phyloP scores from a whole-genome alignment of 345 rosid genomes.

The Excoecaria agallocha region DNA sequence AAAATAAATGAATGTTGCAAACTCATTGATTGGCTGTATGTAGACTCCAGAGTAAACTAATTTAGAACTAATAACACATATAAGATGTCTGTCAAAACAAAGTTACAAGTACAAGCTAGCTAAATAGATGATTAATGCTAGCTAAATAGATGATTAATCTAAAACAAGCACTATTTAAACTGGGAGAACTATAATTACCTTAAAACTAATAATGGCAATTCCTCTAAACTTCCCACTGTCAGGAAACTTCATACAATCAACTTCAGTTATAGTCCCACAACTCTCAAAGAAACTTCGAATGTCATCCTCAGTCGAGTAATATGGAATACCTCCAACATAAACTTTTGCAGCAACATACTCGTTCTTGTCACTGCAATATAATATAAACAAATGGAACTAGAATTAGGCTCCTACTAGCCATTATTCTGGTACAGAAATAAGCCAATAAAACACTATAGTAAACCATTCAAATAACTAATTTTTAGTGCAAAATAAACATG shows the following conservation, averaged over 20 bases:
- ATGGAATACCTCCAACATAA: conserved; percentile 93
- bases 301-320: conserved; percentile 76
- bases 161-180: background rate
- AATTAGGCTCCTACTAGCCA: background rate
- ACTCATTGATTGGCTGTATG: background rate
- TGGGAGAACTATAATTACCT: conserved; percentile 32
- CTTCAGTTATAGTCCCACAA: conserved; percentile 69
- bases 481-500: background rate
- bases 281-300: conserved; percentile 76
- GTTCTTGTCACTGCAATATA: conserved; percentile 48
- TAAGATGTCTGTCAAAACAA: background rate
- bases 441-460: background rate
- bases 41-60: background rate
- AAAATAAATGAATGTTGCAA: no score
- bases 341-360: conserved; percentile 52
- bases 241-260: conserved; percentile 83
- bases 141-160: background rate
- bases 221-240: conserved; percentile 89
- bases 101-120: background rate
- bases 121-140: background rate
- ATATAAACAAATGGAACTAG: background rate
- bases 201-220: conserved; percentile 70
- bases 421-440: background rate
- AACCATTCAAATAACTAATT: background rate
- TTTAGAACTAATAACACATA: background rate